These are phyloP conservation scores for Mycosphaerelloides madeirae DNA, from an alignment of 2,329 filamentous ascomycete genomes.

Conservation along the genomic window DNA sequence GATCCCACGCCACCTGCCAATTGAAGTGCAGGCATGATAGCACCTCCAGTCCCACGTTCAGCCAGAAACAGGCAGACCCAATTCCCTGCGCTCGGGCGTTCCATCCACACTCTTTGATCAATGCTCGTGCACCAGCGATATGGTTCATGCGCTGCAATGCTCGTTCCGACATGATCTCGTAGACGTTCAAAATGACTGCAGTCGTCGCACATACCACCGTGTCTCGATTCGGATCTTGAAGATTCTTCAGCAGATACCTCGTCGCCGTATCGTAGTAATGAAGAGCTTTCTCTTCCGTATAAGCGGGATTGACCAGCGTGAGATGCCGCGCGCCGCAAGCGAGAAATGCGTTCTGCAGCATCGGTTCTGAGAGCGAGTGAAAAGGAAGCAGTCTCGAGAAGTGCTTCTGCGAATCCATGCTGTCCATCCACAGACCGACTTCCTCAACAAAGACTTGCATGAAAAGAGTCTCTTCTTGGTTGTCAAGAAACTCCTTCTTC, in stretches of 20 bases:
- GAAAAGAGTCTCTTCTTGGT: slow-evolving; percentile 74
- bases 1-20: slow-evolving; percentile 82
- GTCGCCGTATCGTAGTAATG: slow-evolving; percentile 85
- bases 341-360: slow-evolving; percentile 83
- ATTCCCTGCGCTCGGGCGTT: slow-evolving; percentile 72
- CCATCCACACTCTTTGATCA: slow-evolving; percentile 90
- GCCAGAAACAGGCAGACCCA: slow-evolving; percentile 87
- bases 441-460: slow-evolving; percentile 92
- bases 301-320: slow-evolving; percentile 63
- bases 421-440: slow-evolving; percentile 91
- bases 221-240: slow-evolving; percentile 82
- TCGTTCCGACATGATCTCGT: slow-evolving; percentile 85
- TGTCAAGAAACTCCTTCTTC: slow-evolving; percentile 61
- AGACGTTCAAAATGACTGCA: slow-evolving; percentile 83
- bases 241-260: slow-evolving; percentile 65
- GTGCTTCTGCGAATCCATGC: slow-evolving; percentile 75
- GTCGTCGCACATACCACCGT: slow-evolving; percentile 80
- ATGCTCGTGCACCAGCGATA: slow-evolving; percentile 74
- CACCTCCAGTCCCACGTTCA: slow-evolving; percentile 88
- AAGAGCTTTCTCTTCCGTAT: slow-evolving; percentile 70
- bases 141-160: slow-evolving; percentile 81
- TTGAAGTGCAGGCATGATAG: slow-evolving; percentile 81
- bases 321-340: slow-evolving; percentile 84
- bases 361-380: slow-evolving; percentile 72
- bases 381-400: slow-evolving; percentile 83